Percentiles rank a stretch among this genome's conserved stretches.
phyloP scores from a whole-genome alignment of 2,329 filamentous ascomycete species.

The Bimuria novae-zelandiae region DNA sequence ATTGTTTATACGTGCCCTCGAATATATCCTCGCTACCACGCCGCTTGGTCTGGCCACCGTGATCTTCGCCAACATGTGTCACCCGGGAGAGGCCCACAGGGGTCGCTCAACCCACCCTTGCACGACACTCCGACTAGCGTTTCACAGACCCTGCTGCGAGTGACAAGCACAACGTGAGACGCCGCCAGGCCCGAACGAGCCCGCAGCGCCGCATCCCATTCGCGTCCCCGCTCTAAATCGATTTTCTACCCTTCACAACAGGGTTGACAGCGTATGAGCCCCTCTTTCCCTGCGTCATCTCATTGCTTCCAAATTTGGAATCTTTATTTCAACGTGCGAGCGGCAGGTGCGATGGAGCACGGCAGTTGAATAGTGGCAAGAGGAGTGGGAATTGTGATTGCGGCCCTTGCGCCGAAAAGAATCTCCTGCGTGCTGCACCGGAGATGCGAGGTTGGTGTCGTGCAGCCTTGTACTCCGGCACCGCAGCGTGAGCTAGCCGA shows the following conservation, averaged over 20 bases:
- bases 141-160: conserved; percentile 12
- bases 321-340: neutral
- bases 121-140: conserved; percentile 11
- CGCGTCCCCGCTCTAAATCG: neutral
- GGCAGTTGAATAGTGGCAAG: no score
- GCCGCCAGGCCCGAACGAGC: conserved; percentile 11
- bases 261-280: neutral
- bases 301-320: conserved; percentile 5
- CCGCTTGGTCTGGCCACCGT: neutral
- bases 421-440: neutral
- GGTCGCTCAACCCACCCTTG: no score
- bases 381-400: no score
- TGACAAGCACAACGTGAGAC: conserved; percentile 14
- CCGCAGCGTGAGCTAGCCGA: neutral
- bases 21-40: neutral
- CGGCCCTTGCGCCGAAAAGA: no score
- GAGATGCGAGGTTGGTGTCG: conserved; percentile 4
- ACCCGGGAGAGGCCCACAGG: no score
- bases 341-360: neutral
- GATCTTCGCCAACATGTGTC: conserved; percentile 8
- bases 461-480: neutral
- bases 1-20: neutral
- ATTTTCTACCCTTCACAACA: neutral
- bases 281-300: conserved; percentile 1
- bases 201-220: conserved; percentile 2